Evolutionary conservation across 2,329 filamentous ascomycete genomes (phyloP).

Genomic region (Aureobasidium sp.): DNA sequence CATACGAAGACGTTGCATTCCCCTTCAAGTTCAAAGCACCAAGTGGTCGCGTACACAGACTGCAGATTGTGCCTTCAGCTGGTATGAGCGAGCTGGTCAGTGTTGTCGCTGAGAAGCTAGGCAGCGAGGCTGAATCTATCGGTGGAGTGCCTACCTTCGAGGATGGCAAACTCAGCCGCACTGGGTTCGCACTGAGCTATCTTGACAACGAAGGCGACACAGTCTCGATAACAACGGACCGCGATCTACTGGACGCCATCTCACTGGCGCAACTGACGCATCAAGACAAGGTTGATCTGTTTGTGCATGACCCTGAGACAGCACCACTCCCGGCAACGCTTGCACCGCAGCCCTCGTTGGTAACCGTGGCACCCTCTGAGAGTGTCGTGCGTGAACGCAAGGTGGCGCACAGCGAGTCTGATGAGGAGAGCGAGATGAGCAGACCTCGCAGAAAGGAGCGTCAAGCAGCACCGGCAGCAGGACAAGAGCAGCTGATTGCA

Average conservation of each 20-base stretch:
- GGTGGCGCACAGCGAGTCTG: constrained; percentile 38
- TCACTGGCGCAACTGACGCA: constrained; percentile 66
- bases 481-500: constrained; percentile 66
- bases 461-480: constrained; percentile 33
- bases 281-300: constrained; percentile 92
- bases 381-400: constrained; percentile 40
- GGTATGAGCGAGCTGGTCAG: constrained; percentile 73
- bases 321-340: constrained; percentile 64
- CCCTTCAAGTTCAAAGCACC: constrained; percentile 99
- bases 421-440: constrained; percentile 41
- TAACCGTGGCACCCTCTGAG: constrained; percentile 45
- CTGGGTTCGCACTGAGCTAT: constrained; percentile 89
- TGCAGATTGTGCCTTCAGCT: constrained; percentile 73
- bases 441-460: constrained; percentile 36
- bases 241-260: constrained; percentile 86
- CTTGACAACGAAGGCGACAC: constrained; percentile 95
- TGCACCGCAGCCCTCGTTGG: constrained; percentile 49
- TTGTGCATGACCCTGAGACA: constrained; percentile 87
- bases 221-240: constrained; percentile 92
- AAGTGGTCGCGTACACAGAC: constrained; percentile 82
- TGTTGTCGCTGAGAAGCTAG: constrained; percentile 76
- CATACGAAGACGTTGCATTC: constrained; percentile 65
- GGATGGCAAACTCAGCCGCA: constrained; percentile 65
- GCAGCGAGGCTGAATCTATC: constrained; percentile 70
- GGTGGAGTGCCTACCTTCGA: constrained; percentile 72